Evolutionary conservation across 1,139 yeast genomes (phyloP).

Genomic region (Yamadazyma membranifaciens): DNA sequence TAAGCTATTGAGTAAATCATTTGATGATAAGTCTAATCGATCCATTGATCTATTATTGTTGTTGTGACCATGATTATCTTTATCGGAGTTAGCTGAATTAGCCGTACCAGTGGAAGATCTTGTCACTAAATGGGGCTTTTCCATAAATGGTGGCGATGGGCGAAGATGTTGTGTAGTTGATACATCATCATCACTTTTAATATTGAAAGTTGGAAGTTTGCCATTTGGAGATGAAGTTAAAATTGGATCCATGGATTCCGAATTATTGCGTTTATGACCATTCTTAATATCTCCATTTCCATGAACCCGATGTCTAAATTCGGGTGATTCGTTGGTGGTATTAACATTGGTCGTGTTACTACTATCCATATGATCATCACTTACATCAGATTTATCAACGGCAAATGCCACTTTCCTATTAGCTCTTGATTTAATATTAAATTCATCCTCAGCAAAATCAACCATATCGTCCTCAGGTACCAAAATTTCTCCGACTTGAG

Average conservation of each 20-base stretch:
- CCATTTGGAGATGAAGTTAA: slow-evolving; percentile 7
- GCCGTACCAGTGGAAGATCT: slow-evolving; percentile 52
- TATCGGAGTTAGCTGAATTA: neutral
- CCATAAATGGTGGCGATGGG: slow-evolving; percentile 18
- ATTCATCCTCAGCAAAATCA: slow-evolving; percentile 45
- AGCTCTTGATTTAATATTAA: slow-evolving; percentile 35
- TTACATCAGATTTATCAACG: slow-evolving; percentile 9
- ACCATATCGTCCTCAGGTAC: slow-evolving; percentile 39
- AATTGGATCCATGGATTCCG: neutral
- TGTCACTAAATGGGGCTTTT: slow-evolving; percentile 48
- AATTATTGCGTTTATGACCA: neutral
- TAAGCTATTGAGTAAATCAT: slow-evolving; percentile 25
- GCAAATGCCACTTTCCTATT: slow-evolving; percentile 41
- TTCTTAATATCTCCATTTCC: neutral
- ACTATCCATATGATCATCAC: slow-evolving; percentile 9
- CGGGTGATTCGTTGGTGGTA: neutral
- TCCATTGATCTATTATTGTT: slow-evolving; percentile 11
- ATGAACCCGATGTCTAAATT: neutral
- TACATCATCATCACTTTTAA: slow-evolving; percentile 10
- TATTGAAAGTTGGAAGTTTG: neutral
- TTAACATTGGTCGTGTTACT: slow-evolving; percentile 6
- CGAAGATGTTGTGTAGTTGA: slow-evolving; percentile 4
- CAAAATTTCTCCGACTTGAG: slow-evolving; percentile 62
- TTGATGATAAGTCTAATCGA: slow-evolving; percentile 18
- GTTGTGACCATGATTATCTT: neutral